phyloP scores from a whole-genome alignment of 768 basidiomycete species.

The Suillus variegatus region DNA sequence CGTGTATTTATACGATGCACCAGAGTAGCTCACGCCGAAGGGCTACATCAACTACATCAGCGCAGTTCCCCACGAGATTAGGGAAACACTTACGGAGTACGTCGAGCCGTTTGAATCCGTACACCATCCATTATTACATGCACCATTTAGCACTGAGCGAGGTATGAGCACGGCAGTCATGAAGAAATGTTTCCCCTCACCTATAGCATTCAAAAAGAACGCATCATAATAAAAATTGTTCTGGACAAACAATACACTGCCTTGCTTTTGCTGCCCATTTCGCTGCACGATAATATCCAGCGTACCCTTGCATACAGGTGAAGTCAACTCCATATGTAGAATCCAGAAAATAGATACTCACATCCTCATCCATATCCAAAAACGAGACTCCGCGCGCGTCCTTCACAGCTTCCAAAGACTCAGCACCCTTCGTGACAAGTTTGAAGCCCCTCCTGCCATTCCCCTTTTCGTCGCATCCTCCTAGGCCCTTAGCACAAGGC shows the following conservation, averaged over 20 bases:
- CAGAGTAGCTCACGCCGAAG: conserved; percentile 91
- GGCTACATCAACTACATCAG: conserved; percentile 51
- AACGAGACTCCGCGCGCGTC: conserved; percentile 83
- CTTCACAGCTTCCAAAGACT: conserved; percentile 60
- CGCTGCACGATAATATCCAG: conserved; percentile 93
- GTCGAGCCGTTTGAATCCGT: conserved; percentile 56
- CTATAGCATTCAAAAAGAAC: conserved; percentile 96
- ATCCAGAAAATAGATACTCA: conserved; percentile 39
- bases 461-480: conserved; percentile 57
- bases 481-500: conserved; percentile 54
- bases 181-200: conserved; percentile 37
- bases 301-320: conserved; percentile 59
- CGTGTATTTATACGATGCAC: conserved; percentile 96
- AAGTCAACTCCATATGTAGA: background rate
- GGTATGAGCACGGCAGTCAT: conserved; percentile 8
- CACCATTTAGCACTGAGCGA: conserved; percentile 82
- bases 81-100: conserved; percentile 67
- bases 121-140: conserved; percentile 84
- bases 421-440: conserved; percentile 55
- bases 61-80: background rate
- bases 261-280: conserved; percentile 63
- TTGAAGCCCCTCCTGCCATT: conserved; percentile 65
- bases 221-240: conserved; percentile 99
- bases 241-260: conserved; percentile 79
- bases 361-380: conserved; percentile 95